These are phyloP conservation scores for Panicum miliaceum DNA, from an alignment of 176 grass and related monocot species.

Conservation along the genomic window DNA sequence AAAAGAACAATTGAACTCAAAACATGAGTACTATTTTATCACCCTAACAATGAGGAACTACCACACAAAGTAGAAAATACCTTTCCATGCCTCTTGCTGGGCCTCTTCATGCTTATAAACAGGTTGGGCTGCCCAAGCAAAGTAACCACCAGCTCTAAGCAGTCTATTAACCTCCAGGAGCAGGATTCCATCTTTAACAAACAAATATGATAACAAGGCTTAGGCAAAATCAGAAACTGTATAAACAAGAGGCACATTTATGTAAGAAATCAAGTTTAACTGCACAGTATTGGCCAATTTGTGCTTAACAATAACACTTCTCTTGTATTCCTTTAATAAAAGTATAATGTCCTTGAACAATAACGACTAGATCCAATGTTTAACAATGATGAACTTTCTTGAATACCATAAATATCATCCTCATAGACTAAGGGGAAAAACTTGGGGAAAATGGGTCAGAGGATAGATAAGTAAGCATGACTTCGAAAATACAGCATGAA, in stretches of 20 bases:
- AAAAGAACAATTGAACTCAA: slow-evolving; percentile 16
- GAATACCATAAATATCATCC: not conserved
- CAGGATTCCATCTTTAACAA: slow-evolving; percentile 82
- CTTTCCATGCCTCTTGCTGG: slow-evolving; percentile 93
- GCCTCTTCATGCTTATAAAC: slow-evolving; percentile 97
- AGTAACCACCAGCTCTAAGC: slow-evolving; percentile 94
- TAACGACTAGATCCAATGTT: not conserved
- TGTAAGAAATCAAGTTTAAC: not conserved
- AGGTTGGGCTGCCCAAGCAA: slow-evolving; percentile 96
- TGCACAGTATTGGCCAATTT: not conserved
- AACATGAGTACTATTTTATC: slow-evolving; percentile 6
- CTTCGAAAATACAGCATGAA: not conserved
- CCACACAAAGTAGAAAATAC: slow-evolving; percentile 49
- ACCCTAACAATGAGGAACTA: slow-evolving; percentile 2
- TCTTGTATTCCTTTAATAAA: not conserved
- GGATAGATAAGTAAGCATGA: slow-evolving; percentile 4
- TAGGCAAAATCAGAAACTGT: not conserved
- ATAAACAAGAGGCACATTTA: not conserved
- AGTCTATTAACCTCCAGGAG: slow-evolving; percentile 97
- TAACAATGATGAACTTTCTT: not conserved
- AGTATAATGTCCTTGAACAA: not conserved
- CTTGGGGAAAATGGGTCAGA: not conserved
- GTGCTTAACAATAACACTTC: not conserved
- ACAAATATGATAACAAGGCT: slow-evolving; percentile 11
- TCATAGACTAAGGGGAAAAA: not conserved